Evolutionary conservation across 352 stramenopile genomes (phyloP).

Genomic region (Phytophthora multivora): DNA sequence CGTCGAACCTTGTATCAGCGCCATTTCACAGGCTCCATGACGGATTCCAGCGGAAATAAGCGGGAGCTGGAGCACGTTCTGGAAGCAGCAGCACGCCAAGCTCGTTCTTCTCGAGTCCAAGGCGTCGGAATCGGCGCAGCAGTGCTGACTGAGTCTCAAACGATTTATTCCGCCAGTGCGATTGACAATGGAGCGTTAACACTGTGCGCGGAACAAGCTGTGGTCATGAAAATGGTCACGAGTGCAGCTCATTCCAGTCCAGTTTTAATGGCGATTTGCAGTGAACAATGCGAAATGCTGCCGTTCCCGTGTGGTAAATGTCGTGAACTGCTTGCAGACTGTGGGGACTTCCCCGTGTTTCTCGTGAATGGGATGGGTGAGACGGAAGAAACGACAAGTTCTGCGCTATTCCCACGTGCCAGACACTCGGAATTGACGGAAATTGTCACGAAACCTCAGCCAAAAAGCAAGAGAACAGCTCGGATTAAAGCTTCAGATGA

Average conservation of each 20-base stretch:
- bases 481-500: background rate
- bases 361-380: slow-evolving; percentile 57
- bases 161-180: slow-evolving; percentile 44
- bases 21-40: slow-evolving; percentile 51
- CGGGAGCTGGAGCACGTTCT: slow-evolving; percentile 57
- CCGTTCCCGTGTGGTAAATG: slow-evolving; percentile 69
- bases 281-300: slow-evolving; percentile 51
- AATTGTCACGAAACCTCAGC: slow-evolving; percentile 6
- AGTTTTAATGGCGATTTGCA: slow-evolving; percentile 61
- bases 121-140: slow-evolving; percentile 53
- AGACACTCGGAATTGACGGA: slow-evolving; percentile 35
- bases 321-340: slow-evolving; percentile 70
- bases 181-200: slow-evolving; percentile 48
- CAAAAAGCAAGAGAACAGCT: background rate
- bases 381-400: slow-evolving; percentile 61
- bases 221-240: slow-evolving; percentile 53
- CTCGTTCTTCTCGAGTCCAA: slow-evolving; percentile 26
- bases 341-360: slow-evolving; percentile 79
- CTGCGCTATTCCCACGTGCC: slow-evolving; percentile 59
- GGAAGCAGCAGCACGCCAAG: slow-evolving; percentile 49
- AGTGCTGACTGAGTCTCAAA: slow-evolving; percentile 50
- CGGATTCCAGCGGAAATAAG: slow-evolving; percentile 30
- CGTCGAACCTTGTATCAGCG: slow-evolving; percentile 51
- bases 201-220: slow-evolving; percentile 64
- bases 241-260: slow-evolving; percentile 26